Evolutionary conservation across 83 land plant genomes (phyloP).

Genomic region (Thuja plicata): DNA sequence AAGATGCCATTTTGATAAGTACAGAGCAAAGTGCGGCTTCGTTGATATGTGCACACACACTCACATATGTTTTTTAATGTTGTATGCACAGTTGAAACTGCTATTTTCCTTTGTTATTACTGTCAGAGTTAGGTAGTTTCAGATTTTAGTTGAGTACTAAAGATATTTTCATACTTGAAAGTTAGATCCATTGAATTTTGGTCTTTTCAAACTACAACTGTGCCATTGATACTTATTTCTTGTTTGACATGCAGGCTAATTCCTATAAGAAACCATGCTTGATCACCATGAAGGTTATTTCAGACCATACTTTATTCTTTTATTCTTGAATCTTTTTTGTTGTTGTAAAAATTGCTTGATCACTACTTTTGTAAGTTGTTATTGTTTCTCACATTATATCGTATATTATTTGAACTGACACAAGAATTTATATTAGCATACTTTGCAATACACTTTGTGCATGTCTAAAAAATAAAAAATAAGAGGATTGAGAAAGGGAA

Average conservation of each 20-base stretch:
- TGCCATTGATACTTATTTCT: neutral
- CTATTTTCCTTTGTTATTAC: neutral
- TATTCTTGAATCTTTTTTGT: neutral
- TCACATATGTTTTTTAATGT: neutral
- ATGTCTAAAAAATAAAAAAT: neutral
- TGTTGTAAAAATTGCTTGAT: neutral
- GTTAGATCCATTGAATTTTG: neutral
- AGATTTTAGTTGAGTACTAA: neutral
- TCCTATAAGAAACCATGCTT: neutral
- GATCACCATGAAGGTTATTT: constrained; percentile 10
- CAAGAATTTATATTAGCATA: neutral
- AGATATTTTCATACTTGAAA: neutral
- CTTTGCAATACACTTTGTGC: neutral
- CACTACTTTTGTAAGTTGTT: neutral
- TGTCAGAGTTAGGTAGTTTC: neutral
- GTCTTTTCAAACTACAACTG: neutral
- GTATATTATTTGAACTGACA: neutral
- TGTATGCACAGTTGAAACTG: neutral
- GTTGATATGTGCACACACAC: too few species aligned
- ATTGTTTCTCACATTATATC: neutral
- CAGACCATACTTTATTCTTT: neutral
- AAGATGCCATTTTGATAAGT: neutral
- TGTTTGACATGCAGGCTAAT: constrained; percentile 14
- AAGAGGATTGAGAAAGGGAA: neutral
- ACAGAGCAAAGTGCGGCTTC: neutral